phyloP scores from a whole-genome alignment of 2,329 filamentous ascomycete species.

The Cadophora malorum region DNA sequence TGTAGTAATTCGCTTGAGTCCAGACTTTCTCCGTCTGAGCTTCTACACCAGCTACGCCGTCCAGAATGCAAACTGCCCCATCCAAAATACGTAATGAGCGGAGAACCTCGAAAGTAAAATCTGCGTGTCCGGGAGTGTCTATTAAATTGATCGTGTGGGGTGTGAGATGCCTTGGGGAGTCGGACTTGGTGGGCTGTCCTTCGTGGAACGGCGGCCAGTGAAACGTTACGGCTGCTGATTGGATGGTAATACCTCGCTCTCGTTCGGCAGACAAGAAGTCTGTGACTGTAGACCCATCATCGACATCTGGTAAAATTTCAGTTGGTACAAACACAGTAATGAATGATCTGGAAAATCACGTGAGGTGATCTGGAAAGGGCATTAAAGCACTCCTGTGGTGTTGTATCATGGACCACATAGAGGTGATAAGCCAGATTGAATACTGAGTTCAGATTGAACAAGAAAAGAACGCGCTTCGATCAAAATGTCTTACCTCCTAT shows the following conservation, averaged over 20 bases:
- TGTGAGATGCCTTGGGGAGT: conserved; percentile 56
- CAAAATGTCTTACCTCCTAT: too few species aligned
- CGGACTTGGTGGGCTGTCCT: conserved; percentile 42
- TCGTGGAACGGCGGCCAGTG: conserved; percentile 74
- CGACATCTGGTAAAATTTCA: conserved; percentile 68
- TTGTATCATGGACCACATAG: too few species aligned
- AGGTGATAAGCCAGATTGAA: too few species aligned
- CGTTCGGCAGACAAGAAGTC: conserved; percentile 95
- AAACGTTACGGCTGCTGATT: conserved; percentile 95
- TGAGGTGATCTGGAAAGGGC: not conserved
- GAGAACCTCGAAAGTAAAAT: conserved; percentile 96
- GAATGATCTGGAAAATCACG: not conserved
- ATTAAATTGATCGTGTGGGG: conserved; percentile 86
- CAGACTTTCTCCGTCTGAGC: conserved; percentile 97
- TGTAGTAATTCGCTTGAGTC: conserved; percentile 85
- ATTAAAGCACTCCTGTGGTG: too few species aligned
- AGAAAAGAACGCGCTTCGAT: too few species aligned
- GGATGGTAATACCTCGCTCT: conserved; percentile 93
- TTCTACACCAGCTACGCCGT: conserved; percentile 92
- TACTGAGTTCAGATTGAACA: too few species aligned
- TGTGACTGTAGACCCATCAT: conserved; percentile 95
- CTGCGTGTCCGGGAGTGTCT: conserved; percentile 94
- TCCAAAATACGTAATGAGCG: conserved; percentile 88
- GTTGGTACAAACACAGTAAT: too few species aligned
- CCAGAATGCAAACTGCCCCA: conserved; percentile 90